phyloP scores from a whole-genome alignment of 2,329 filamentous ascomycete species.

The Diaporthe amygdali region DNA sequence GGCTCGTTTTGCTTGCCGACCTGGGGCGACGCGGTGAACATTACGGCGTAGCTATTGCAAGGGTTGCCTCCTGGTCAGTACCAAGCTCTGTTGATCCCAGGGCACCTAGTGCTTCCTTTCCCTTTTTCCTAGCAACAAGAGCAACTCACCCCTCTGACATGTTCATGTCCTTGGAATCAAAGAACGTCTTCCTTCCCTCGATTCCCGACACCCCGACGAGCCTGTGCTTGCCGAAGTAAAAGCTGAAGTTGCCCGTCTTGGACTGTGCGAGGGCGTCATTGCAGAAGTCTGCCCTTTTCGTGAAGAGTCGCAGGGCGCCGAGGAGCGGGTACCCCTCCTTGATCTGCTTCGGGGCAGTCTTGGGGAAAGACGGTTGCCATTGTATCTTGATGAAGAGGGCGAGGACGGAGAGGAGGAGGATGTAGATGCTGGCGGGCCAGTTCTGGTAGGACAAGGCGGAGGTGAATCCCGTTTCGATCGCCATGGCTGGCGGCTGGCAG shows the following conservation, averaged over 20 bases:
- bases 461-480: neutral
- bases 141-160: constrained; percentile 48
- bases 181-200: constrained; percentile 49
- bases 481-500: constrained; percentile 7
- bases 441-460: constrained; percentile 1
- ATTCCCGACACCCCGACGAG: constrained; percentile 49
- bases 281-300: constrained; percentile 47
- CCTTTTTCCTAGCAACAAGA: neutral
- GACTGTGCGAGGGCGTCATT: constrained; percentile 35
- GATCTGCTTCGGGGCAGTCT: constrained; percentile 33
- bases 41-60: constrained; percentile 32
- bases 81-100: neutral
- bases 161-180: constrained; percentile 49
- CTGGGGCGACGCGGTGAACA: constrained; percentile 37
- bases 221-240: constrained; percentile 51
- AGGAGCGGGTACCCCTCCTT: constrained; percentile 29
- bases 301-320: constrained; percentile 49
- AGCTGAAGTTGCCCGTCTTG: constrained; percentile 52
- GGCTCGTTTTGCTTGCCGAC: constrained; percentile 13
- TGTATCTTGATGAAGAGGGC: constrained; percentile 28
- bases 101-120: no score
- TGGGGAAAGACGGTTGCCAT: constrained; percentile 31
- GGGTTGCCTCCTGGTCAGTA: neutral
- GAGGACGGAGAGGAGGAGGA: constrained; percentile 28
- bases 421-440: constrained; percentile 30